These are phyloP conservation scores for Austroboletus eburneus DNA, from an alignment of 768 basidiomycete genomes.

Conservation along the genomic window DNA sequence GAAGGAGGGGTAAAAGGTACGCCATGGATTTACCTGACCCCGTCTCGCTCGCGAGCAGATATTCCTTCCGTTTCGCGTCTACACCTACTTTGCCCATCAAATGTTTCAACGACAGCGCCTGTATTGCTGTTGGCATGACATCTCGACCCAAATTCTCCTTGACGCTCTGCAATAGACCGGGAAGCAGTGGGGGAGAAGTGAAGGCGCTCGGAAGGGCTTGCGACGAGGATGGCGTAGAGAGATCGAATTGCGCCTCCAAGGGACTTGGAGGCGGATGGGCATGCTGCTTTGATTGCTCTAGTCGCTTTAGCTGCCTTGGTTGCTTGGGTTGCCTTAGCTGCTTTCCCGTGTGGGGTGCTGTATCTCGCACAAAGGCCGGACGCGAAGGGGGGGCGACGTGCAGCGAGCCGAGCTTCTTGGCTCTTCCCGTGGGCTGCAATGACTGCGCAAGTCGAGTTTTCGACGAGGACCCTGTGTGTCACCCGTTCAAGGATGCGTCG, in stretches of 20 bases:
- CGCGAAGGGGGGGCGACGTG: conserved; percentile 21
- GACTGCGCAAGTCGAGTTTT: conserved; percentile 27
- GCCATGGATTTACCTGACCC: conserved; percentile 92
- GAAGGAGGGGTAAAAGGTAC: conserved; percentile 80
- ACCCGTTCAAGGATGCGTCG: too few species aligned
- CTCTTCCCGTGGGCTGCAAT: conserved; percentile 23
- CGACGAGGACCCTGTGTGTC: conserved; percentile 22
- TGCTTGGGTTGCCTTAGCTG: conserved; percentile 13
- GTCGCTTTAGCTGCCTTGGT: conserved; percentile 9
- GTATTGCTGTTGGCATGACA: conserved; percentile 72
- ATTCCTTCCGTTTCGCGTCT: conserved; percentile 33
- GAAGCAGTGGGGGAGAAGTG: conserved; percentile 64
- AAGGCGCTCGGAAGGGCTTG: conserved; percentile 42
- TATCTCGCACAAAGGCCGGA: conserved; percentile 15
- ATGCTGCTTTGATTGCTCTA: conserved; percentile 9
- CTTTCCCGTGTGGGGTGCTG: conserved; percentile 17
- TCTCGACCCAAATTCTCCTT: conserved; percentile 52
- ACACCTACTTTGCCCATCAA: conserved; percentile 37
- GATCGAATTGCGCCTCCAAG: conserved; percentile 36
- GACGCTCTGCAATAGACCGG: conserved; percentile 57
- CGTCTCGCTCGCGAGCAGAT: conserved; percentile 81
- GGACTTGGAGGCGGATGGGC: conserved; percentile 16
- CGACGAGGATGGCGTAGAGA: conserved; percentile 21
- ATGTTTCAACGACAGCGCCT: conserved; percentile 66
- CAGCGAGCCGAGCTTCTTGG: conserved; percentile 24